Conservation (phyloP, 2,329 filamentous ascomycete species). For the Aschersonia sp. region DNA sequence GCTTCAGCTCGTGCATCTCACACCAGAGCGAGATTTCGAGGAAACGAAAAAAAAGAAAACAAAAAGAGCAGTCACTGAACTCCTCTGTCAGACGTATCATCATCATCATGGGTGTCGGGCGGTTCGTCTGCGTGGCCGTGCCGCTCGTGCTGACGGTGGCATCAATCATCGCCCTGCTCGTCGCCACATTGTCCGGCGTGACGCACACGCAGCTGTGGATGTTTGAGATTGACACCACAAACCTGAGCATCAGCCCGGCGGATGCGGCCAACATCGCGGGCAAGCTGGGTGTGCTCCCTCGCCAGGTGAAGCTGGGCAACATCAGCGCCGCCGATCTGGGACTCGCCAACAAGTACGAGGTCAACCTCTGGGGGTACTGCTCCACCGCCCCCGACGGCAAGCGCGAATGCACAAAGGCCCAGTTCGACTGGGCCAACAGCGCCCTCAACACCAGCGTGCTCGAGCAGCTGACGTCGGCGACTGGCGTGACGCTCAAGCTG, state of each 20-base stretch:
- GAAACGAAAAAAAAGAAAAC: neutral
- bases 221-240: slow-evolving; percentile 45
- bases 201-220: slow-evolving; percentile 41
- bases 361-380: slow-evolving; percentile 85
- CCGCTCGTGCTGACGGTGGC: slow-evolving; percentile 71
- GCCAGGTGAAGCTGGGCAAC: slow-evolving; percentile 22
- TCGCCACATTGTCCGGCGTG: slow-evolving; percentile 40
- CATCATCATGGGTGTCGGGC: slow-evolving; percentile 45
- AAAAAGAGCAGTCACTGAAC: neutral
- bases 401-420: slow-evolving; percentile 52
- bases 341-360: slow-evolving; percentile 63
- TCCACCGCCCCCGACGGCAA: slow-evolving; percentile 36
- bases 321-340: slow-evolving; percentile 43
- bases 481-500: slow-evolving; percentile 44
- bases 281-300: slow-evolving; percentile 9
- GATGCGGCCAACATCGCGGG: slow-evolving; percentile 21
- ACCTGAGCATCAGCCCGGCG: slow-evolving; percentile 30
- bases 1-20: too few relatives aligned
- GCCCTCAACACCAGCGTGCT: slow-evolving; percentile 48
- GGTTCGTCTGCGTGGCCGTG: slow-evolving; percentile 74
- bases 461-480: slow-evolving; percentile 32
- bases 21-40: neutral
- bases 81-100: too few relatives aligned
- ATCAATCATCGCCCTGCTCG: slow-evolving; percentile 54
- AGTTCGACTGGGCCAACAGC: slow-evolving; percentile 65